Percentiles rank a stretch among this genome's conserved stretches.
These are phyloP conservation scores for Teratosphaeria epicoccoides DNA, from an alignment of 2,329 filamentous ascomycete genomes.

Conservation along the genomic window DNA sequence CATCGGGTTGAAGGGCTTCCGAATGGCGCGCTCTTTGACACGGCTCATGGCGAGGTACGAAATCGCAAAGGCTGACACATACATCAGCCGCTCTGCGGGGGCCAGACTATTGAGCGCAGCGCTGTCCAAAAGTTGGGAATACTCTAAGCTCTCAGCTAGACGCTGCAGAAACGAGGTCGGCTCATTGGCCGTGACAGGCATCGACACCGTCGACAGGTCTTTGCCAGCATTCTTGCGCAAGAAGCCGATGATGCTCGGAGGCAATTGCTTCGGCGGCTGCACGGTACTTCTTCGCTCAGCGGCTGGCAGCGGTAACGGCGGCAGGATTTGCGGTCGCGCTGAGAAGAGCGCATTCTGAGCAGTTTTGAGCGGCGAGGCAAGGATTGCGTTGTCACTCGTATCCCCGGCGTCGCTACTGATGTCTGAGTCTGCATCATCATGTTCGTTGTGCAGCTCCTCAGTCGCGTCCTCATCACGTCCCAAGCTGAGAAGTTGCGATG, in stretches of 20 bases:
- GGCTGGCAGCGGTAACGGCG: slow-evolving; percentile 60
- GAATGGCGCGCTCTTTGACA: slow-evolving; percentile 79
- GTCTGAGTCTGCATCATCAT: slow-evolving; percentile 50
- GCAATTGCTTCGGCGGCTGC: slow-evolving; percentile 61
- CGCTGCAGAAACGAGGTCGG: slow-evolving; percentile 81
- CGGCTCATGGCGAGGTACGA: slow-evolving; percentile 73
- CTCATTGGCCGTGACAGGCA: slow-evolving; percentile 95
- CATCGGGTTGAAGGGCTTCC: slow-evolving; percentile 96
- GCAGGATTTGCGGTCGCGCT: slow-evolving; percentile 60
- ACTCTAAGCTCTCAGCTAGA: slow-evolving; percentile 82
- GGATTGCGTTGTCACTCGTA: slow-evolving; percentile 14
- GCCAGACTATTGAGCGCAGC: slow-evolving; percentile 41
- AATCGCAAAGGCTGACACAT: slow-evolving; percentile 82
- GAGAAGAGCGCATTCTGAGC: slow-evolving; percentile 51
- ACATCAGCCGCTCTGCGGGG: slow-evolving; percentile 60
- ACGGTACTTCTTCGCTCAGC: slow-evolving; percentile 62
- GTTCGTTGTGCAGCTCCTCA: slow-evolving; percentile 29
- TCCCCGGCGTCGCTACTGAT: slow-evolving; percentile 50
- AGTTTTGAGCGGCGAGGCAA: slow-evolving; percentile 10
- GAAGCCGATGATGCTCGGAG: slow-evolving; percentile 87
- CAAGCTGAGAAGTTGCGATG: slow-evolving; percentile 64
- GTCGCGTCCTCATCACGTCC: slow-evolving; percentile 58
- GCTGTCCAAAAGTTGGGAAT: slow-evolving; percentile 70
- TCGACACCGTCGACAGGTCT: slow-evolving; percentile 89
- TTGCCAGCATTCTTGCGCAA: slow-evolving; percentile 96